Conservation (phyloP, 495 filamentous ascomycete species). For the Neurospora sp. region DNA sequence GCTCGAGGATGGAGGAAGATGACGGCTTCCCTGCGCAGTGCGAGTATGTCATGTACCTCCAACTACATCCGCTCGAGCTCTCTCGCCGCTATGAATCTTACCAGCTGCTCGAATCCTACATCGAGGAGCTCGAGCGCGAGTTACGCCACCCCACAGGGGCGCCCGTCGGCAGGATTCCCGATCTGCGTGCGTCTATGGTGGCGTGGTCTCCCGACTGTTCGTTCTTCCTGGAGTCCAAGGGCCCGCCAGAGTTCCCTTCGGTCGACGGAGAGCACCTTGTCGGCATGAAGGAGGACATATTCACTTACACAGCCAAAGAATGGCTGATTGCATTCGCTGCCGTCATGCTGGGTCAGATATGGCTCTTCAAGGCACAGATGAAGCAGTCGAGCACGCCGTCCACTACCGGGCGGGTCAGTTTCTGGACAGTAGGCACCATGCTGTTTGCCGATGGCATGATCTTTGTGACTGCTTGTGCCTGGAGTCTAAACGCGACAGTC, state of each 20-base stretch:
- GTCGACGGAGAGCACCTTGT: conserved; percentile 56
- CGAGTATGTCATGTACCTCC: conserved; percentile 80
- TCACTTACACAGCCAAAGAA: conserved; percentile 52
- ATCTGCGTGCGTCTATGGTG: conserved; percentile 70
- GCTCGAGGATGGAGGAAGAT: conserved; percentile 46
- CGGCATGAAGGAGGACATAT: conserved; percentile 71
- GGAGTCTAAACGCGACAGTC: conserved; percentile 52
- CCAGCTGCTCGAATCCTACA: conserved; percentile 19
- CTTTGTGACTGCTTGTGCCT: conserved; percentile 49
- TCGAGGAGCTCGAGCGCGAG: conserved; percentile 71
- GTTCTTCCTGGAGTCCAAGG: conserved; percentile 82
- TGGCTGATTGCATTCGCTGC: conserved; percentile 58
- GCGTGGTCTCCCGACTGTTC: conserved; percentile 92
- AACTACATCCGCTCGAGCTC: conserved; percentile 57
- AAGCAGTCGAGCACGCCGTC: conserved; percentile 92
- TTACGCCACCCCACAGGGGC: conserved; percentile 76
- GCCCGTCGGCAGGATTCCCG: conserved; percentile 55
- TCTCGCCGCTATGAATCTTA: conserved; percentile 23
- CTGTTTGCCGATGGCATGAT: conserved; percentile 71
- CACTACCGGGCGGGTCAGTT: conserved; percentile 81
- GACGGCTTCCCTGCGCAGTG: conserved; percentile 63
- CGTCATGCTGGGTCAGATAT: conserved; percentile 58
- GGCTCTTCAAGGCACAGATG: conserved; percentile 71
- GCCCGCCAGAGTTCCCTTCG: conserved; percentile 58
- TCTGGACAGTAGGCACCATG: conserved; percentile 77